Conservation (phyloP, 192 early-diverging fungal species). For the Linnemannia elongata region DNA sequence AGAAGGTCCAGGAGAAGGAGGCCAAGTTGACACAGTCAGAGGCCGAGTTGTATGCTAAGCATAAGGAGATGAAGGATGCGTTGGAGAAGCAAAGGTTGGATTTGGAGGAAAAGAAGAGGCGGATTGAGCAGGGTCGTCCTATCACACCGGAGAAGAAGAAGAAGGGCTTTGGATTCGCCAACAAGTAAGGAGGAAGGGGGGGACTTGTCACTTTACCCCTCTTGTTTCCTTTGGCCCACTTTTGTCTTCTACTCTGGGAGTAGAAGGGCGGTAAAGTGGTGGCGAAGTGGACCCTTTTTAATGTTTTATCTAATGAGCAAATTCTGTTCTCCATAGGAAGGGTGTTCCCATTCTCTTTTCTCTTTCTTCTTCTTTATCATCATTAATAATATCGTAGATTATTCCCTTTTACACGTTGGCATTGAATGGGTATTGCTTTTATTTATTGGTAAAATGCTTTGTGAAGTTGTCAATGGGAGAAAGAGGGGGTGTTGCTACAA, state of each 20-base stretch:
- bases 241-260: neutral
- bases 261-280: neutral
- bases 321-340: neutral
- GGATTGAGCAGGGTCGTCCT: conserved; percentile 79
- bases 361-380: neutral
- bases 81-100: conserved; percentile 94
- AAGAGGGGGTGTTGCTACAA: too few relatives aligned
- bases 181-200: conserved; percentile 42
- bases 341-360: neutral
- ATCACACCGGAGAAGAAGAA: conserved; percentile 81
- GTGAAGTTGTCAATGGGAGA: neutral
- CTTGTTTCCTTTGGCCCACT: neutral
- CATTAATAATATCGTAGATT: conserved; percentile 8
- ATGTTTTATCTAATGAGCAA: neutral
- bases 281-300: neutral
- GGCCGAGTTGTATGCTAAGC: conserved; percentile 95
- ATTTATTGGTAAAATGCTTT: neutral
- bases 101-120: conserved; percentile 95
- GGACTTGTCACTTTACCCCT: neutral
- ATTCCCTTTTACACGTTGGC: neutral
- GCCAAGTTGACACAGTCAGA: conserved; percentile 97
- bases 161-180: conserved; percentile 78
- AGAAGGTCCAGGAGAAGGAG: conserved; percentile 99
- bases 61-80: conserved; percentile 98
- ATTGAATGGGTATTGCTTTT: neutral